Percentiles rank a stretch among this genome's conserved stretches.
Evolutionary conservation across 495 filamentous ascomycete species (phyloP).

Genomic region (Lasiosphaeris hirsuta): DNA sequence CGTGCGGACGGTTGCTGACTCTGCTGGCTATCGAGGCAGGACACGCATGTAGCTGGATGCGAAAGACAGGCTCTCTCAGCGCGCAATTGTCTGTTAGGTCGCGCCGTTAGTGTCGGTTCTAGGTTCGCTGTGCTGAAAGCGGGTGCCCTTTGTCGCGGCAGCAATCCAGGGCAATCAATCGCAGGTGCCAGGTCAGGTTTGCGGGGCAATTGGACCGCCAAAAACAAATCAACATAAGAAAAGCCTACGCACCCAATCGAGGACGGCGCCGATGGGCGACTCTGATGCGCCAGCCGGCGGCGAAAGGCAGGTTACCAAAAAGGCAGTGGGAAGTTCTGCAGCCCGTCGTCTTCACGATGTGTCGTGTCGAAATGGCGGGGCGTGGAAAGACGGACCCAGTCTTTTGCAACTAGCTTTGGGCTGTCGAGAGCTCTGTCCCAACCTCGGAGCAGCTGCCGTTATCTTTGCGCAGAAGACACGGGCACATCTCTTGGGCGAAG

Average conservation of each 20-base stretch:
- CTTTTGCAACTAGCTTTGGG: neutral
- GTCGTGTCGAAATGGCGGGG: neutral
- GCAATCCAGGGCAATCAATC: neutral
- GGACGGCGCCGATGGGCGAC: neutral
- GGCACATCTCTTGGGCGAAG: constrained; percentile 33
- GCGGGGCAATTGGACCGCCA: constrained; percentile 26
- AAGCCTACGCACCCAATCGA: constrained; percentile 3
- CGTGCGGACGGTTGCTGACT: neutral
- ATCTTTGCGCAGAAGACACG: constrained; percentile 21
- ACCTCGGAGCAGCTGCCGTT: constrained; percentile 30
- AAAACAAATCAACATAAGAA: constrained; percentile 4
- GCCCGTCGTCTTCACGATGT: neutral
- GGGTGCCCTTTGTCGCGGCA: neutral
- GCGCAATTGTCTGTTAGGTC: constrained; percentile 6
- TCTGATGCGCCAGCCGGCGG: constrained; percentile 3
- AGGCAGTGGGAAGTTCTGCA: neutral
- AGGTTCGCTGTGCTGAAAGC: constrained; percentile 1
- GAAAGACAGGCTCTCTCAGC: neutral
- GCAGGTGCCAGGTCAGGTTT: constrained; percentile 7
- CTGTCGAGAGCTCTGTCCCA: constrained; percentile 21
- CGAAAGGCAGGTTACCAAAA: neutral
- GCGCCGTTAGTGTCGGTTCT: neutral
- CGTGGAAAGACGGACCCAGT: neutral
- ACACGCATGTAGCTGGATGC: neutral
- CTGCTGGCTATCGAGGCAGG: neutral